Evolutionary conservation across 495 filamentous ascomycete genomes (phyloP).

Genomic region (Bacidia gigantensis): DNA sequence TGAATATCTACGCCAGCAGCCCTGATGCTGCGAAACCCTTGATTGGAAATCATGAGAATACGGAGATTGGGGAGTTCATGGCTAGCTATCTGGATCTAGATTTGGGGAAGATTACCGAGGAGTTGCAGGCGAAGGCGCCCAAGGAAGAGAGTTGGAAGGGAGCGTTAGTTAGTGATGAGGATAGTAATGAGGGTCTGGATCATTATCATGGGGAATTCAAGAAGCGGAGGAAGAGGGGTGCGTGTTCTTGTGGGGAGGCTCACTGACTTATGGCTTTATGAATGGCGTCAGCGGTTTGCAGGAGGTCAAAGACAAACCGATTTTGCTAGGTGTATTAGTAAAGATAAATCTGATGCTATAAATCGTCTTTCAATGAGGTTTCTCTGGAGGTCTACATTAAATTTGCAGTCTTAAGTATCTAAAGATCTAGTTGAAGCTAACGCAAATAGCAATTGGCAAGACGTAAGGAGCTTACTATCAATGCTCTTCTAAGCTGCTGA

Average conservation of each 20-base stretch:
- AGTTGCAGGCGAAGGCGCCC: slow-evolving; percentile 45
- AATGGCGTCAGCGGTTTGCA: neutral
- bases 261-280: slow-evolving; percentile 4
- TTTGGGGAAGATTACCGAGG: slow-evolving; percentile 57
- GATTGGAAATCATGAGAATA: slow-evolving; percentile 87
- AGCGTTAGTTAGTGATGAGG: slow-evolving; percentile 24
- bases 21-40: slow-evolving; percentile 36
- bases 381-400: no score
- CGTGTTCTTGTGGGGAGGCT: slow-evolving; percentile 29
- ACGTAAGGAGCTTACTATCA: no score
- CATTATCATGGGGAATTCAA: slow-evolving; percentile 38
- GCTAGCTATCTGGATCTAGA: slow-evolving; percentile 67
- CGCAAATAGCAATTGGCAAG: no score
- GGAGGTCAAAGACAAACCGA: no score
- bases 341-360: no score
- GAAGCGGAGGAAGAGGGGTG: slow-evolving; percentile 23
- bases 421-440: no score
- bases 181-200: slow-evolving; percentile 30
- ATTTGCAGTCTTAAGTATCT: no score
- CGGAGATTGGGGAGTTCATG: slow-evolving; percentile 73
- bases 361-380: no score
- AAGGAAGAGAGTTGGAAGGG: slow-evolving; percentile 32
- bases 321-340: no score
- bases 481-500: no score
- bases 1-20: slow-evolving; percentile 73